These are phyloP conservation scores for Cairneyella variabilis DNA, from an alignment of 495 filamentous ascomycete genomes.

Conservation along the genomic window DNA sequence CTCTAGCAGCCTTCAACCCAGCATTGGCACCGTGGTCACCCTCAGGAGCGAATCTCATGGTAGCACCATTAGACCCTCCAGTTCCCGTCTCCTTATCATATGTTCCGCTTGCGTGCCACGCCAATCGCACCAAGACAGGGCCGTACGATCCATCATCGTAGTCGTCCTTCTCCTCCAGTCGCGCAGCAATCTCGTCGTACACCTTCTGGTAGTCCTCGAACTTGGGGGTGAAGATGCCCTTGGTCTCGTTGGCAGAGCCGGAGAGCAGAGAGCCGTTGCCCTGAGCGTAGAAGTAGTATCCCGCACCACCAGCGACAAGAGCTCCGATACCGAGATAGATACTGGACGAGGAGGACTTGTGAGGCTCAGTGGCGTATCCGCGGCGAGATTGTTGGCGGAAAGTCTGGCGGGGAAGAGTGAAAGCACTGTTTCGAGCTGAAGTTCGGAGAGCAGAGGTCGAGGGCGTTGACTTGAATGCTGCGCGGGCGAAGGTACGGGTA, in stretches of 20 bases:
- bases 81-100: slow-evolving; percentile 88
- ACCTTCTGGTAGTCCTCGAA: slow-evolving; percentile 93
- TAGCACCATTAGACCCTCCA: slow-evolving; percentile 93
- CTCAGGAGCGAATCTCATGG: slow-evolving; percentile 96
- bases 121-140: slow-evolving; percentile 80
- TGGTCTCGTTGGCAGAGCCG: slow-evolving; percentile 37
- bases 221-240: slow-evolving; percentile 64
- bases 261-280: slow-evolving; percentile 41
- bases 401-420: slow-evolving; percentile 49
- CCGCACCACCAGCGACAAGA: slow-evolving; percentile 61
- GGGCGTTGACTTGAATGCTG: slow-evolving; percentile 18
- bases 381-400: slow-evolving; percentile 65
- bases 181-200: slow-evolving; percentile 80
- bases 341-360: slow-evolving; percentile 52
- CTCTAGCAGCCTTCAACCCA: slow-evolving; percentile 80
- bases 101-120: slow-evolving; percentile 84
- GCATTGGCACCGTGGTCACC: slow-evolving; percentile 91
- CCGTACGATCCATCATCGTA: slow-evolving; percentile 97
- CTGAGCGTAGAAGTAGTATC: slow-evolving; percentile 66
- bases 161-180: slow-evolving; percentile 82
- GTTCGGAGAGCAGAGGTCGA: slow-evolving; percentile 30
- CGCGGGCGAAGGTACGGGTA: slow-evolving; percentile 23
- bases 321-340: slow-evolving; percentile 48
- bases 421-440: slow-evolving; percentile 43
- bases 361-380: slow-evolving; percentile 64